Evolutionary conservation across 129 eudicot species (phyloP).

Genomic region (Ambrosia artemisiifolia): DNA sequence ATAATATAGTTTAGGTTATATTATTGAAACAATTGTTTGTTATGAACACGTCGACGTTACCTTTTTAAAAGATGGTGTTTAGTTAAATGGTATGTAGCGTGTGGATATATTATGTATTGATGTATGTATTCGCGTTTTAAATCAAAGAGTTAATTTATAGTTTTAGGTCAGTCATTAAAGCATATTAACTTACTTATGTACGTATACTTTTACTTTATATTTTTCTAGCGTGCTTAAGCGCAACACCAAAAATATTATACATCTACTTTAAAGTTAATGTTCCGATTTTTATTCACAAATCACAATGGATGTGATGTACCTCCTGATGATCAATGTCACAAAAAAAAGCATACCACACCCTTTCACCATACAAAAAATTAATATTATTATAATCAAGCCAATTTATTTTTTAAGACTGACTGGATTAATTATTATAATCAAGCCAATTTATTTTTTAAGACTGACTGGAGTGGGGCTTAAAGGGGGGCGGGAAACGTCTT

Average conservation of each 20-base stretch:
- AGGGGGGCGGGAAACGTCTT: too few relatives aligned
- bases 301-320: conserved; percentile 7
- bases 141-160: not conserved
- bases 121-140: not conserved
- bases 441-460: conserved; percentile 1
- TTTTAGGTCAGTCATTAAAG: not conserved
- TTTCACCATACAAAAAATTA: conserved; percentile 7
- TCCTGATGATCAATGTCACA: conserved; percentile 22
- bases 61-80: not conserved
- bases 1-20: too few relatives aligned
- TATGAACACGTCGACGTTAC: not conserved
- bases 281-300: not conserved
- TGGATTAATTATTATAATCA: conserved; percentile 11
- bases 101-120: not conserved
- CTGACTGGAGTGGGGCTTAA: too few relatives aligned
- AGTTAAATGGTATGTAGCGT: too few relatives aligned
- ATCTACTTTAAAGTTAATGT: not conserved
- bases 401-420: not conserved
- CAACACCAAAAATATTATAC: not conserved
- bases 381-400: conserved; percentile 13
- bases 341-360: conserved; percentile 17
- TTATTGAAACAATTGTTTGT: not conserved
- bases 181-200: not conserved
- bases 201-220: not conserved
- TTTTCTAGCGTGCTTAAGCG: not conserved